Conservation (phyloP, 257 asterid species). For the Solanum virginianum region DNA sequence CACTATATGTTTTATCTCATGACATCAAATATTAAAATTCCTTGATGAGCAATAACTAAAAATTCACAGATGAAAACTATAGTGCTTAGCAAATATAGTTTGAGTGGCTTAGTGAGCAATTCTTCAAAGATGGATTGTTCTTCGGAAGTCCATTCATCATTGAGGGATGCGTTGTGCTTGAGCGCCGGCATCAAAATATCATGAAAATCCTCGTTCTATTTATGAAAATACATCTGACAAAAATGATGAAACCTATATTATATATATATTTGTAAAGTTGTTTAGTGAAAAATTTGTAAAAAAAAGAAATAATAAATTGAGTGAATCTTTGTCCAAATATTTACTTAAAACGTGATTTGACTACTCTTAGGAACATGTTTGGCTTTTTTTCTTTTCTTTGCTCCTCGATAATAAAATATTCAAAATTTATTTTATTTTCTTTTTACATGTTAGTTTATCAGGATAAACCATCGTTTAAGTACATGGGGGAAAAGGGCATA, state of each 20-base stretch:
- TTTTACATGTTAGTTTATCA: too few relatives aligned
- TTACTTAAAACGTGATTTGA: background rate
- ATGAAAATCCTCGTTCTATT: too few relatives aligned
- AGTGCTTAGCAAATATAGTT: background rate
- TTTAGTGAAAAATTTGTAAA: background rate
- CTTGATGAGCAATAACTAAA: background rate
- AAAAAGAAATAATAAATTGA: background rate
- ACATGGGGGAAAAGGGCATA: too few relatives aligned
- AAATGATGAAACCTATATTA: background rate
- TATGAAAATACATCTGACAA: background rate
- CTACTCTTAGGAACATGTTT: background rate
- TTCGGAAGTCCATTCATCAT: conserved; percentile 54
- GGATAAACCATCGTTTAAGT: too few relatives aligned
- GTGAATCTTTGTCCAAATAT: background rate
- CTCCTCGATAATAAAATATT: background rate
- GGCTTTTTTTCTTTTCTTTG: background rate
- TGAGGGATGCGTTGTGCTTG: conserved; percentile 51
- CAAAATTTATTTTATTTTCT: too few relatives aligned
- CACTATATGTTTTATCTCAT: background rate
- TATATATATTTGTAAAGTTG: background rate
- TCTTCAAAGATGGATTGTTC: conserved; percentile 68
- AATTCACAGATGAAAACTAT: background rate
- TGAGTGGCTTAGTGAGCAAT: conserved; percentile 33
- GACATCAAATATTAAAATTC: background rate
- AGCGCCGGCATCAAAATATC: conserved; percentile 14